Evolutionary conservation across 768 basidiomycete genomes (phyloP).

Genomic region (Cystobasidiopsis lactophilus): DNA sequence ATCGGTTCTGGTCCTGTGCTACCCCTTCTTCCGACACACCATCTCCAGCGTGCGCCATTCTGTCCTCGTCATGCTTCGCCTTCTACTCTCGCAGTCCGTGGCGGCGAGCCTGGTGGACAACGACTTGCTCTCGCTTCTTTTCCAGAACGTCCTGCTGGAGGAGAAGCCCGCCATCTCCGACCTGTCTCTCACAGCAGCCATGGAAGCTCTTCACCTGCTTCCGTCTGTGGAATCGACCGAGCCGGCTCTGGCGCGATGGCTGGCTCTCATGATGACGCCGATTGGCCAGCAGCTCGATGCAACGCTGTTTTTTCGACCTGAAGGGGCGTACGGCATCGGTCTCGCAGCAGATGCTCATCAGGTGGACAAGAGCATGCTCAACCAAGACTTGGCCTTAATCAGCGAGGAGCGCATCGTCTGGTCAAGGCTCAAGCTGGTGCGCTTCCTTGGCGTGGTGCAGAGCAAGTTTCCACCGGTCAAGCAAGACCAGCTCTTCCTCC

Average conservation of each 20-base stretch:
- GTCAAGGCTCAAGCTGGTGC: constrained; percentile 55
- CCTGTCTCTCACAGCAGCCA: constrained; percentile 41
- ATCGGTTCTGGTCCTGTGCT: constrained; percentile 64
- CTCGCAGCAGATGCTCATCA: constrained; percentile 34
- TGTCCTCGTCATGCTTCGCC: constrained; percentile 66
- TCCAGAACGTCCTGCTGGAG: constrained; percentile 83
- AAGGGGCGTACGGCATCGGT: constrained; percentile 27
- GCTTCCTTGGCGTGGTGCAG: constrained; percentile 49
- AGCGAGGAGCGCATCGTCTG: constrained; percentile 51
- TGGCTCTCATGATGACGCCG: constrained; percentile 68
- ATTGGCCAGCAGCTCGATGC: constrained; percentile 56
- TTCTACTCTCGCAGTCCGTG: constrained; percentile 45
- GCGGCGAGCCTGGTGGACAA: constrained; percentile 55
- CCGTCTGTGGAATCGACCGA: background rate
- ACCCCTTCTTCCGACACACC: constrained; percentile 93
- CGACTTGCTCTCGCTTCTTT: constrained; percentile 58
- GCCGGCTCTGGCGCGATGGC: constrained; percentile 35
- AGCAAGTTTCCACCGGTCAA: constrained; percentile 45
- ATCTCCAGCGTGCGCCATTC: constrained; percentile 80
- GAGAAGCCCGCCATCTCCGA: constrained; percentile 65
- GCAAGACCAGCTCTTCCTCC: constrained; percentile 16
- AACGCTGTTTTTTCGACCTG: constrained; percentile 40
- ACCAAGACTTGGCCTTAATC: constrained; percentile 68
- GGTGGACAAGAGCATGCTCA: constrained; percentile 86
- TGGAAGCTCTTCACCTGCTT: constrained; percentile 18